Percentiles rank a stretch among this genome's conserved stretches.
Evolutionary conservation across 1,284 basidiomycete genomes (phyloP).

Genomic region (Gymnopus androsaceus): DNA sequence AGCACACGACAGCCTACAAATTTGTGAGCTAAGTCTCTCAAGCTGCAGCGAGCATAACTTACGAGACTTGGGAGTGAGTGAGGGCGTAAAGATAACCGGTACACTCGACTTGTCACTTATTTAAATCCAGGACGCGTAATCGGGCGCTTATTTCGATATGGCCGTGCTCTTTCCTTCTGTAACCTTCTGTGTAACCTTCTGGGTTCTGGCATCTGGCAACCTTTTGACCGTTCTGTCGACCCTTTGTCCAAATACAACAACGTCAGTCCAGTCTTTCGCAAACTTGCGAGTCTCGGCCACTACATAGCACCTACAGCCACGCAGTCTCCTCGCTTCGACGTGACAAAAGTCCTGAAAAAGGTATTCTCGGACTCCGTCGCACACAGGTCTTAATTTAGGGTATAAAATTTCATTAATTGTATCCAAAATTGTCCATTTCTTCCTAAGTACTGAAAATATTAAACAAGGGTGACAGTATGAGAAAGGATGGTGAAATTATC

Average conservation of each 20-base stretch:
- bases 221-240: not conserved
- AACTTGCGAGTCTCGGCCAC: not conserved
- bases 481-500: not conserved
- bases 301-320: not conserved
- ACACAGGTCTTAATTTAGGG: not conserved
- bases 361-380: not conserved
- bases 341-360: not conserved
- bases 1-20: constrained; percentile 1
- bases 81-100: no score
- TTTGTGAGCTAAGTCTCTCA: not conserved
- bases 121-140: constrained; percentile 13
- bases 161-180: no score
- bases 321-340: not conserved
- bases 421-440: no score
- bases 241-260: no score
- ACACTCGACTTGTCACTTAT: no score
- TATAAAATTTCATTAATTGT: no score
- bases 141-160: no score
- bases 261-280: no score
- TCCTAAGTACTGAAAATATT: no score
- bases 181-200: no score
- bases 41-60: no score
- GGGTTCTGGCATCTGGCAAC: not conserved
- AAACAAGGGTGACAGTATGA: no score
- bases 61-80: not conserved